Base-by-base conservation (phyloP, 768 basidiomycete genomes). In the Lentinula sp. region DNA sequence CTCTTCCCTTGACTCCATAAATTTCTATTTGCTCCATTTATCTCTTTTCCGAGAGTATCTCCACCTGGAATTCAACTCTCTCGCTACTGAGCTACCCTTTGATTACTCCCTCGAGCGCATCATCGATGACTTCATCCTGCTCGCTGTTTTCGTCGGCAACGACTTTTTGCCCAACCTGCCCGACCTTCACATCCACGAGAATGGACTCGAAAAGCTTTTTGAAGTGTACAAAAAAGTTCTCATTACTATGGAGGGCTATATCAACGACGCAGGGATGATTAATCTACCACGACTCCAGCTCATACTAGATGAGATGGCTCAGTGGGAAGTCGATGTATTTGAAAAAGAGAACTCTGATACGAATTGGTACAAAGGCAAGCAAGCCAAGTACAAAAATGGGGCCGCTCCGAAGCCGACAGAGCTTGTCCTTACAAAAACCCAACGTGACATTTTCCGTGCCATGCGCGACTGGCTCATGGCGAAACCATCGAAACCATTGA, bases 161-260 rank as follows among this genome's bases (percentile, higher is more conserved):
- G 96, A 98, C 75, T 98, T 98, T 75, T 73, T 98, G 64, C 97
- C 96, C 7, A 92, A 98, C 75, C 74, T 99, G 61, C 97, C 97
- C 4, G 95, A 97, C 72, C 73, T 99, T 31, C 97, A 98, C 70
- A 98, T 99, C 70, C 94, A 98, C 68, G 93, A 97, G 74, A 97
- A 98, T 70, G 97, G 93, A 15, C 71, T 99, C 65, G 95, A 98
- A 75, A 83, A 80, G 65, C 76, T 99, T 61, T 98, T 97, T 72
- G 92, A 93, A 9, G 91, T 98, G 60, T 99, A 99, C 75, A 98
- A 98, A 81, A 88, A 86, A 70, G 84, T 93, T 34, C 71, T 98
- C 23, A 95, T 95, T 21, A 83, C 85, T 51, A 73, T 88, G 68
- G 95, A 88, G 63, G 97, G 96, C 0, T 98, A 98, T 72, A 78